phyloP scores from a whole-genome alignment of 192 early-diverging fungal species.

The Coemansia sp. region DNA sequence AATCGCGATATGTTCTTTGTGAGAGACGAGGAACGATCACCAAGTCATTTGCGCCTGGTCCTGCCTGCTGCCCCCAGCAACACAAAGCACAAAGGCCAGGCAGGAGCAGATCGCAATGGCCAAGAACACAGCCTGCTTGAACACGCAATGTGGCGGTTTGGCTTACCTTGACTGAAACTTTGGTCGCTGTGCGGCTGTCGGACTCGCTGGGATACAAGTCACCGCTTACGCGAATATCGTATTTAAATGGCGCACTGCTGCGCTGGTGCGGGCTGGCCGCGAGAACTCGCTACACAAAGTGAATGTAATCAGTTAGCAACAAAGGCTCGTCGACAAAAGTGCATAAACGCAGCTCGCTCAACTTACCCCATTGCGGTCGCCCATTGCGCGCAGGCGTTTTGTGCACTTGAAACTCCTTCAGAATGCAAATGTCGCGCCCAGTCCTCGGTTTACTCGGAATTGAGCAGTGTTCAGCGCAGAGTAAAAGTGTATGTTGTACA shows the following conservation, averaged over 20 bases:
- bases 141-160: not conserved
- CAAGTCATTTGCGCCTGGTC: too few species aligned
- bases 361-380: slow-evolving; percentile 36
- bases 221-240: slow-evolving; percentile 55
- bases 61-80: not conserved
- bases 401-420: not conserved
- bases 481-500: slow-evolving; percentile 3
- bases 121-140: too few species aligned
- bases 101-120: too few species aligned
- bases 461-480: not conserved
- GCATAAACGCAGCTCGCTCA: too few species aligned
- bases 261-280: slow-evolving; percentile 9
- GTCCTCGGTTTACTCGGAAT: not conserved
- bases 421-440: not conserved
- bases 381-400: slow-evolving; percentile 15
- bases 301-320: too few species aligned
- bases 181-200: slow-evolving; percentile 44
- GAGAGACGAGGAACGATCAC: slow-evolving; percentile 1
- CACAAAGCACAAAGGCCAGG: slow-evolving; percentile 36
- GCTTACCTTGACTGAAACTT: slow-evolving; percentile 56
- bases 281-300: slow-evolving; percentile 23
- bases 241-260: slow-evolving; percentile 46
- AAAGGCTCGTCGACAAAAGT: too few species aligned
- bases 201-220: slow-evolving; percentile 38
- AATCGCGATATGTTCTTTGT: slow-evolving; percentile 7